phyloP scores from a whole-genome alignment of 805 yeast species.

The Lipomyces yamanashiensis region DNA sequence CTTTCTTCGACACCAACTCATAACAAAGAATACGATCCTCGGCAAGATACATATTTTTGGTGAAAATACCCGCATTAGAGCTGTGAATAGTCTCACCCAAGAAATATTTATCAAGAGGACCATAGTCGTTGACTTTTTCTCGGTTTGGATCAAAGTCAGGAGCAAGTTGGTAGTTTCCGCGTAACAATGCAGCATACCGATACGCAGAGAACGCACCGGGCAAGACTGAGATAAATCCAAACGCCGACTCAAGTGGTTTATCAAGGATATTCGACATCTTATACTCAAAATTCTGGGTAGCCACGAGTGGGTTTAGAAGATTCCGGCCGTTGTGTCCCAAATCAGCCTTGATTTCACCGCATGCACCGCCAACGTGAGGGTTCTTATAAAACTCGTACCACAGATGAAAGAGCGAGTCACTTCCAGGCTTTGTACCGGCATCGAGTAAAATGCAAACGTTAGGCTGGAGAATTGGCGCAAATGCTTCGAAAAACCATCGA shows the following conservation, averaged over 20 bases:
- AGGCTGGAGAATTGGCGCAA: slow-evolving; percentile 62
- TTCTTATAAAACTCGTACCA: slow-evolving; percentile 68
- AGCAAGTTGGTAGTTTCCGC: background rate
- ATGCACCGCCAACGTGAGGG: slow-evolving; percentile 67
- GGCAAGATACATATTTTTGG: slow-evolving; percentile 94
- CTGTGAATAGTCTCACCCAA: slow-evolving; percentile 85
- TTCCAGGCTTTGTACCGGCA: slow-evolving; percentile 68
- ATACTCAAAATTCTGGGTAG: slow-evolving; percentile 69
- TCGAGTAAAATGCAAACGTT: slow-evolving; percentile 61
- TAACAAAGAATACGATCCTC: slow-evolving; percentile 95
- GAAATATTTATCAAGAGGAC: slow-evolving; percentile 86
- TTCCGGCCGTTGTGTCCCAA: slow-evolving; percentile 55
- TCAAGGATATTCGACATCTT: slow-evolving; percentile 79
- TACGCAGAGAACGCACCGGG: slow-evolving; percentile 98
- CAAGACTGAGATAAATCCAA: slow-evolving; percentile 91
- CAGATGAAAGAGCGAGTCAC: slow-evolving; percentile 59
- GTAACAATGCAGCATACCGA: slow-evolving; percentile 65
- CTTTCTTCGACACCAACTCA: slow-evolving; percentile 85
- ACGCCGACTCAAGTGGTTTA: slow-evolving; percentile 92
- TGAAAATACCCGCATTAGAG: slow-evolving; percentile 76
- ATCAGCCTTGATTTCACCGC: slow-evolving; percentile 72
- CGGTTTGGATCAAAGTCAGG: background rate
- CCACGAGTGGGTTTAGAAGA: slow-evolving; percentile 67
- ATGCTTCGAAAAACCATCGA: slow-evolving; percentile 71
- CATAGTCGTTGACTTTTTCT: slow-evolving; percentile 62